Conservation (phyloP, 768 basidiomycete genomes). For the Pulveroboletus sp. region DNA sequence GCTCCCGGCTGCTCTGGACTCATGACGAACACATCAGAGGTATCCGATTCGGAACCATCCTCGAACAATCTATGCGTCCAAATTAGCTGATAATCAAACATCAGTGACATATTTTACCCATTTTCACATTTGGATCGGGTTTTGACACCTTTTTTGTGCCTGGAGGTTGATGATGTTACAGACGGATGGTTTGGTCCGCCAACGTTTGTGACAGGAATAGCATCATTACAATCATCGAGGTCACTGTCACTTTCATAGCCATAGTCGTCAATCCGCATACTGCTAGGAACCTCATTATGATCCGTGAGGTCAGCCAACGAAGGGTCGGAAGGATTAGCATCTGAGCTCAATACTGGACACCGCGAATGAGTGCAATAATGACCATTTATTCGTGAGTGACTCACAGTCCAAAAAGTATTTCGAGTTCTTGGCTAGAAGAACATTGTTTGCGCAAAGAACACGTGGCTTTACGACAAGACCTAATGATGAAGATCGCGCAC, state of each 20-base stretch:
- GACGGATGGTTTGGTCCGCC: background rate
- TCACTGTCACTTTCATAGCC: conserved; percentile 34
- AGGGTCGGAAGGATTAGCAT: conserved; percentile 6
- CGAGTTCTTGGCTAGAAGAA: conserved; percentile 23
- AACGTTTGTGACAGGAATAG: background rate
- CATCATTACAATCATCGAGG: conserved; percentile 26
- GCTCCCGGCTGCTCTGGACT: conserved; percentile 8
- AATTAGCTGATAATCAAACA: background rate
- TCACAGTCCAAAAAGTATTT: conserved; percentile 27
- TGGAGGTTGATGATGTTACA: background rate
- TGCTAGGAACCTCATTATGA: conserved; percentile 6
- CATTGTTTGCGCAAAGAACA: conserved; percentile 26
- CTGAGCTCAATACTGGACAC: conserved; percentile 14
- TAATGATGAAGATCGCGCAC: conserved; percentile 8
- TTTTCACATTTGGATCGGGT: conserved; percentile 1
- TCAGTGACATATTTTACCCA: background rate
- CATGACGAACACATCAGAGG: conserved; percentile 18
- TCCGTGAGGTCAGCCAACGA: conserved; percentile 14
- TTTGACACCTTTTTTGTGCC: background rate
- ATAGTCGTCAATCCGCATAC: conserved; percentile 18
- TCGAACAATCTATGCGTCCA: conserved; percentile 8
- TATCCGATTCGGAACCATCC: conserved; percentile 10
- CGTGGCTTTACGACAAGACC: conserved; percentile 16
- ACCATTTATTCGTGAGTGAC: background rate
- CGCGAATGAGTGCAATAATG: background rate